Conservation (phyloP, 73 alveolate species). For the Breviolum minutum region DNA sequence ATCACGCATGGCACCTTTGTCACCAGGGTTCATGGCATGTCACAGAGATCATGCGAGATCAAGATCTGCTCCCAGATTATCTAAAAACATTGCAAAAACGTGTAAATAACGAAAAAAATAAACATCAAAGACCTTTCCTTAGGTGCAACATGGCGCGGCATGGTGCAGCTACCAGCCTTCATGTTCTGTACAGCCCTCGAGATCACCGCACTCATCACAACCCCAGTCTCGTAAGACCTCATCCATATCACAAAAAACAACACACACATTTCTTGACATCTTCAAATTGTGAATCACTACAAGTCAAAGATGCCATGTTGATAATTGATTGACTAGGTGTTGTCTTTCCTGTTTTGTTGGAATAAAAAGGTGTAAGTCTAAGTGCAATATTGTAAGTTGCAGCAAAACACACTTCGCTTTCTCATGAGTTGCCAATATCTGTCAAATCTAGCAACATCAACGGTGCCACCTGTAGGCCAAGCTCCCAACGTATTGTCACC, state of each 20-base stretch:
- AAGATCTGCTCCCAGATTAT: neutral
- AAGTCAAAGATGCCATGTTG: neutral
- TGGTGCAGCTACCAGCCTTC: neutral
- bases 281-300: neutral
- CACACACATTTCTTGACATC: too few species aligned
- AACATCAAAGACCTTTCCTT: too few species aligned
- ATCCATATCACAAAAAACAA: neutral
- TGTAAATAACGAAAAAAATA: too few species aligned
- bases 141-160: neutral
- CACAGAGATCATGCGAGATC: neutral
- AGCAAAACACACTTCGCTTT: neutral
- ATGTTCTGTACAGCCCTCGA: constrained; percentile 74
- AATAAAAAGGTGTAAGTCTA: neutral
- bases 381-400: neutral
- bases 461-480: neutral
- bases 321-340: neutral
- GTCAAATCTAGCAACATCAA: too few species aligned
- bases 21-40: neutral
- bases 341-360: neutral
- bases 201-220: constrained; percentile 81
- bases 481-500: constrained; percentile 68
- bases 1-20: constrained; percentile 33
- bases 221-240: constrained; percentile 85
- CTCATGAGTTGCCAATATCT: neutral
- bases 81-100: neutral